phyloP scores from a whole-genome alignment of 805 yeast genomes.

The Saccharomyces mikatae region DNA sequence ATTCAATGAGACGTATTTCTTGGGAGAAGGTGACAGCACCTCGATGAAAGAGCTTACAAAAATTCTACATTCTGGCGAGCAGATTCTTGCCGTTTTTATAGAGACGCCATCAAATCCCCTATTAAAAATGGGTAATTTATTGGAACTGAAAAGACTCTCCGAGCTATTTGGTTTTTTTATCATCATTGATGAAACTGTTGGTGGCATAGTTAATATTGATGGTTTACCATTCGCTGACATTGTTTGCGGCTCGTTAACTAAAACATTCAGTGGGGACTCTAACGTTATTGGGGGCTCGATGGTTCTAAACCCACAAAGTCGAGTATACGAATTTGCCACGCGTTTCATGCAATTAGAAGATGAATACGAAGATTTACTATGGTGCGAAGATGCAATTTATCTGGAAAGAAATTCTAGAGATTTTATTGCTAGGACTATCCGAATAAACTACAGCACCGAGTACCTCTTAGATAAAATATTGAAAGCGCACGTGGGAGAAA shows the following conservation, averaged over 20 bases:
- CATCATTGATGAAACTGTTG: conserved; percentile 88
- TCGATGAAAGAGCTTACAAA: conserved; percentile 52
- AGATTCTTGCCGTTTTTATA: conserved; percentile 68
- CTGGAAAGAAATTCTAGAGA: conserved; percentile 89
- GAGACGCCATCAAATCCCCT: conserved; percentile 93
- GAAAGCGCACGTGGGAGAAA: conserved; percentile 28
- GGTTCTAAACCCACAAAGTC: conserved; percentile 60
- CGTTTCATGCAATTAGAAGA: conserved; percentile 33
- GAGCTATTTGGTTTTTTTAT: conserved; percentile 62
- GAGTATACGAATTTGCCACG: conserved; percentile 37
- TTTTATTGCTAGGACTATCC: conserved; percentile 51
- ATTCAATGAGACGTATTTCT: conserved; percentile 85
- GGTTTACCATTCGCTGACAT: conserved; percentile 77
- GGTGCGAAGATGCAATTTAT: conserved; percentile 90
- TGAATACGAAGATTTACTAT: conserved; percentile 61
- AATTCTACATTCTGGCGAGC: conserved; percentile 49
- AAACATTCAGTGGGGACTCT: conserved; percentile 87
- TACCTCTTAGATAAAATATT: conserved; percentile 45
- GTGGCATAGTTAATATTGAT: conserved; percentile 76
- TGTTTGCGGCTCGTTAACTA: conserved; percentile 76
- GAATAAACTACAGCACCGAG: conserved; percentile 45
- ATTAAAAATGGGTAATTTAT: conserved; percentile 71
- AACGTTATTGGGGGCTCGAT: conserved; percentile 95
- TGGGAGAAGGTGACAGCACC: conserved; percentile 72
- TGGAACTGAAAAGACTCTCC: conserved; percentile 53